Evolutionary conservation across 2,329 filamentous ascomycete species (phyloP).

Genomic region (Balansia obtecta): DNA sequence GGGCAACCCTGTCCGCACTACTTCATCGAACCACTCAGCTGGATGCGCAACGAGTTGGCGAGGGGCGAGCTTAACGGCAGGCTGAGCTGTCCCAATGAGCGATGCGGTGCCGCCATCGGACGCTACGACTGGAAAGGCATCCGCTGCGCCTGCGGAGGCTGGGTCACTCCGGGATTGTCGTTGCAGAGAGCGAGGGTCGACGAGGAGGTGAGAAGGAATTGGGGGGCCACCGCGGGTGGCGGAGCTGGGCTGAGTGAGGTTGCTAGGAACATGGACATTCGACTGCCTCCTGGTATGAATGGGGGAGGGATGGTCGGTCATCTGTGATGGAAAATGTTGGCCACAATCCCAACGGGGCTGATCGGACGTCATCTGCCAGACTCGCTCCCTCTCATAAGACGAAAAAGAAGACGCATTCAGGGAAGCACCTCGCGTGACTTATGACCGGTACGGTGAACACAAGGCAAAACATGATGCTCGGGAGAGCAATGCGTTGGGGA

Average conservation of each 20-base stretch:
- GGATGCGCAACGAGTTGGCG: slow-evolving; percentile 82
- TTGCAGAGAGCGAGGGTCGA: slow-evolving; percentile 75
- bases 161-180: slow-evolving; percentile 85
- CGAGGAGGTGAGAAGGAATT: slow-evolving; percentile 33
- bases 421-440: no score
- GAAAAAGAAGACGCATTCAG: no score
- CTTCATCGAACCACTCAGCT: slow-evolving; percentile 84
- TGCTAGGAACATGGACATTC: slow-evolving; percentile 30
- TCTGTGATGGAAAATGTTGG: neutral
- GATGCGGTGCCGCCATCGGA: slow-evolving; percentile 73
- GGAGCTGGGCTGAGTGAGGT: slow-evolving; percentile 10
- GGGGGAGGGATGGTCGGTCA: neutral
- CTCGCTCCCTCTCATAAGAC: neutral
- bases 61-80: slow-evolving; percentile 73
- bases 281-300: slow-evolving; percentile 40
- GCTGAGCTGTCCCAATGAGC: slow-evolving; percentile 65
- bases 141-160: slow-evolving; percentile 79
- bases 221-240: slow-evolving; percentile 3
- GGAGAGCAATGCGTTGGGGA: no score
- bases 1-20: slow-evolving; percentile 57
- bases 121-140: slow-evolving; percentile 96
- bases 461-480: neutral
- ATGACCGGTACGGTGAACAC: neutral
- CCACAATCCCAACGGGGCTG: no score
- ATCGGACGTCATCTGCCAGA: neutral